Evolutionary conservation across 257 asterid species (phyloP).

Genomic region (Verbena officinalis): DNA sequence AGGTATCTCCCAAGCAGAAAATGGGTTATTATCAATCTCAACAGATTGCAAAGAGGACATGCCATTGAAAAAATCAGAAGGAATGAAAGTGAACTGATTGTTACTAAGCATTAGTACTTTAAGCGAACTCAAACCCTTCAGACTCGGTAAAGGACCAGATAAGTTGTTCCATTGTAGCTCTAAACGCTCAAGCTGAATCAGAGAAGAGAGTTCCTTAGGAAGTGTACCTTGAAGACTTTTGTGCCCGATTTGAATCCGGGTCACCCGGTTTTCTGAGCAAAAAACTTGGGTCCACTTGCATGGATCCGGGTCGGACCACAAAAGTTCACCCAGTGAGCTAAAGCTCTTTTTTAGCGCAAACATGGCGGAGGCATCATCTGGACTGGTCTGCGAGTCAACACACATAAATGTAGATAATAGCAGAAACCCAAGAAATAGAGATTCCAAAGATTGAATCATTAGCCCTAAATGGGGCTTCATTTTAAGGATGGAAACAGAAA

Average conservation of each 20-base stretch:
- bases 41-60: constrained; percentile 72
- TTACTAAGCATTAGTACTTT: constrained; percentile 69
- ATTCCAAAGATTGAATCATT: constrained; percentile 44
- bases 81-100: constrained; percentile 66
- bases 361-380: constrained; percentile 68
- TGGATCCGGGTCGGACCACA: constrained; percentile 88
- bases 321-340: constrained; percentile 48
- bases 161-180: constrained; percentile 88
- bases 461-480: constrained; percentile 50
- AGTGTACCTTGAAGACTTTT: constrained; percentile 70
- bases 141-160: constrained; percentile 78
- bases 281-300: constrained; percentile 70
- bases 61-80: constrained; percentile 77
- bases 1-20: constrained; percentile 71
- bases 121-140: constrained; percentile 63
- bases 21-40: constrained; percentile 76
- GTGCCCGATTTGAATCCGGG: constrained; percentile 83
- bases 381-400: constrained; percentile 40
- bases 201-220: constrained; percentile 57
- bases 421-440: constrained; percentile 39
- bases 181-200: constrained; percentile 64
- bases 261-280: constrained; percentile 74
- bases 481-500: constrained; percentile 14
- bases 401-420: constrained; percentile 37
- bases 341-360: constrained; percentile 70